Evolutionary conservation across 495 filamentous ascomycete genomes (phyloP).

Genomic region (Pseudotulostoma volvatum): DNA sequence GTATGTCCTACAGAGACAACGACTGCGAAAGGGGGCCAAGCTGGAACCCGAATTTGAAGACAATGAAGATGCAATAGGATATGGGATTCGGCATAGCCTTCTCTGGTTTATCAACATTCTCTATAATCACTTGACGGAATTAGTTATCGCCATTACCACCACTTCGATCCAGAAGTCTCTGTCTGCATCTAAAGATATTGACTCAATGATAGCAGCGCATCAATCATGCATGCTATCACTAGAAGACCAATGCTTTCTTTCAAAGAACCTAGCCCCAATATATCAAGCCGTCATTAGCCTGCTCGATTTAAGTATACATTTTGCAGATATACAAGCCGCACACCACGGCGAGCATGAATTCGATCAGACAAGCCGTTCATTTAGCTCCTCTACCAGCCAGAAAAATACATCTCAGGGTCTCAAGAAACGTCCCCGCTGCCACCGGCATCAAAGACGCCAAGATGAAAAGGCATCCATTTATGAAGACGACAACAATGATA

Average conservation of each 20-base stretch:
- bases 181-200: conserved; percentile 50
- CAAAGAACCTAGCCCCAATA: conserved; percentile 43
- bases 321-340: conserved; percentile 29
- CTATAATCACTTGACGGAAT: conserved; percentile 55
- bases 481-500: conserved; percentile 5
- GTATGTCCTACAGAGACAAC: conserved; percentile 45
- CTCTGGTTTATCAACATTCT: conserved; percentile 66
- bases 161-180: conserved; percentile 37
- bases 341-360: conserved; percentile 10
- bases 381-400: not conserved
- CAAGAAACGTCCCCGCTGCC: conserved; percentile 5
- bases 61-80: conserved; percentile 31
- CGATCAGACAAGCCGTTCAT: conserved; percentile 7
- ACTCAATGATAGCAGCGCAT: conserved; percentile 64
- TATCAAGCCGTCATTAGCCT: conserved; percentile 48
- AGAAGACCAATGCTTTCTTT: conserved; percentile 49
- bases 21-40: conserved; percentile 11
- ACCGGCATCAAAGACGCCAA: conserved; percentile 5
- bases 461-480: not conserved
- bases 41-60: conserved; percentile 1
- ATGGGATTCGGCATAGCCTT: conserved; percentile 52
- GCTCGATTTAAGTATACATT: conserved; percentile 38
- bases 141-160: conserved; percentile 46
- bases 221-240: conserved; percentile 41
- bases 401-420: not conserved